Base-by-base conservation (phyloP, 2,329 filamentous ascomycete genomes). In the Pseudopyricularia cyperi region DNA sequence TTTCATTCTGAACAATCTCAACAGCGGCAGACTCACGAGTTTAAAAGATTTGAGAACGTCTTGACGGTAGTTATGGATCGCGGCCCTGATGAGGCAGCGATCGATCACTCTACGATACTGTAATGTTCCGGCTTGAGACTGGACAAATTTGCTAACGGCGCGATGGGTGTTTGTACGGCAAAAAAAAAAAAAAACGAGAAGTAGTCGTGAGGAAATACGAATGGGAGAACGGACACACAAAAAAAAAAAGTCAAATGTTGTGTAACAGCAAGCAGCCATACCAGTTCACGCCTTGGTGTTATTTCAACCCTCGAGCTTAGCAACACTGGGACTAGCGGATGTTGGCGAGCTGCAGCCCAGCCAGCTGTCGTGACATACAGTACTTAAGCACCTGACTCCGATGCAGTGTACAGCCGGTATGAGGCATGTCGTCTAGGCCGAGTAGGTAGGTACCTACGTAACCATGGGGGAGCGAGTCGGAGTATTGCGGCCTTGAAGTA, bases 11-110 rank as follows among this genome's bases (percentile, higher is more conserved):
- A 53, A 6, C 35, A 44, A 28, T 15, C 48, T 19, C 39, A 28
- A 19, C 35, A 32, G 26, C 32, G 22, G 30, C 15, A 33, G 17
- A 66, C 89, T 70, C 80, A 95, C 90, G 89, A 95, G 81, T 93
- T 93, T 62, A 96, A 85, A 64, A 94, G 85, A 75, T 95, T 96
- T 78, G 89, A 91, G 85, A 95, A 96, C 90, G 89, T 95, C 75
- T 87, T 95, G 88, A 79, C 85, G 83, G 71, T 68, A 69, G 65
- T 65, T 60, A 8, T 22, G 70, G 82, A 85, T 73, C 80, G 82
- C 76, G 63, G 69, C 73, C 67, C 69, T 42, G 6, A 9, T 7
- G 28, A 39, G 35, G 49, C 49, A 44, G 49, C 49, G 49, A 51
- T 51, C 49, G 26, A 28, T 30, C 46, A 32, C 32, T 48, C 26